phyloP scores from a whole-genome alignment of 345 rosid species.

The Hypericum perforatum region DNA sequence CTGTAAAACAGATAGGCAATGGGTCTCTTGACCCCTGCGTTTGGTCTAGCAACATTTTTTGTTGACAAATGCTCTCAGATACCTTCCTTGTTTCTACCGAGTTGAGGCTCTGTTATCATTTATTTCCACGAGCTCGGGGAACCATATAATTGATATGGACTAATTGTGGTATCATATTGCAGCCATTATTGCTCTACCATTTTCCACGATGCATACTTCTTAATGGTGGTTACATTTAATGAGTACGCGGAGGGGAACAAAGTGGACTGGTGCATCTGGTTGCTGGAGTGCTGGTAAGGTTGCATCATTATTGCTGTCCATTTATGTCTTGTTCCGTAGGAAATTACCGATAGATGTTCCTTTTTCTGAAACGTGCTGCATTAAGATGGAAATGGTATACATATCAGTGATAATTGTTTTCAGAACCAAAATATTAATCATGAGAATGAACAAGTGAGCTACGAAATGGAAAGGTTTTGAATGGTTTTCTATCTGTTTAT shows the following conservation, averaged over 20 bases:
- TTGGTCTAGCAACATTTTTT: slow-evolving; percentile 92
- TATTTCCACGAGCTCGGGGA: slow-evolving; percentile 23
- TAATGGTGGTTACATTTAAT: slow-evolving; percentile 90
- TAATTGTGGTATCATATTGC: slow-evolving; percentile 34
- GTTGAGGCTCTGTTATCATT: slow-evolving; percentile 13
- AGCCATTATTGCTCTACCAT: slow-evolving; percentile 86
- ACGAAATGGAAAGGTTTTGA: too few species aligned
- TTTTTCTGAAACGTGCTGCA: too few species aligned
- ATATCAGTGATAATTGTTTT: too few species aligned
- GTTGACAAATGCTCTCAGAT: slow-evolving; percentile 63
- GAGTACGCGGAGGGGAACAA: slow-evolving; percentile 83
- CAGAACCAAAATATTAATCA: too few species aligned
- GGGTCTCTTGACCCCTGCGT: slow-evolving; percentile 83
- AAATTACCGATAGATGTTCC: too few species aligned
- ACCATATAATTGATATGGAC: slow-evolving; percentile 76
- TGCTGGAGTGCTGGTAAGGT: slow-evolving; percentile 80
- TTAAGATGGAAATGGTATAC: too few species aligned
- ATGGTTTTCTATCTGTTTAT: too few species aligned
- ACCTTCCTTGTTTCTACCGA: slow-evolving; percentile 91
- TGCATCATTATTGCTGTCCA: too few species aligned
- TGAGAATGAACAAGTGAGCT: too few species aligned
- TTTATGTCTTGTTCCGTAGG: too few species aligned
- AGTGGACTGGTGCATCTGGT: slow-evolving; percentile 70
- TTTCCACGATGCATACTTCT: slow-evolving; percentile 85
- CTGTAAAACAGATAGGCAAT: not conserved